Evolutionary conservation across 148 eudicot species (phyloP), one percentile per base, ranked within the genome.

Genomic region (Silene latifolia): DNA sequence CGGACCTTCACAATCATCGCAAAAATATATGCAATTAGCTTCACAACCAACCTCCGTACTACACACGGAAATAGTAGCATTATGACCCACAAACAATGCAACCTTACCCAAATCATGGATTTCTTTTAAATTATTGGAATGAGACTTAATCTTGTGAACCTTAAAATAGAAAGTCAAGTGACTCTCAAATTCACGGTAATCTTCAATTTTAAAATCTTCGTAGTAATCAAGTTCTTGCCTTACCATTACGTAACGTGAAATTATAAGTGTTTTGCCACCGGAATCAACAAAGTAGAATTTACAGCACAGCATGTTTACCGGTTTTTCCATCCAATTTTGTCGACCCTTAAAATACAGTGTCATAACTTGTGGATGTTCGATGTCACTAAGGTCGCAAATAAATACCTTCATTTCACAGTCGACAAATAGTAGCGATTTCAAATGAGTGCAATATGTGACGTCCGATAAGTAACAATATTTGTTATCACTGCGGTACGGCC

Each of bases 1-100:
- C 0, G 2, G n/a, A 13, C 5, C 15, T 29, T 9, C 3, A 29
- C 0, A 1, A 29, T 63, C 67, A 7, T 63, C 67, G 14, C 67
- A 63, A 13, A 27, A 63, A 29, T 63, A 63, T 63, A 63, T 63
- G n/a, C n/a, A n/a, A n/a, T n/a, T n/a, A n/a, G n/a, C n/a, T n/a
- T n/a, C n/a, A n/a, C n/a, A n/a, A n/a, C 67, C 67, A 13, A 15
- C 44, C 1, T 63, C 8, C 3, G 5, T 13, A 27, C 67, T 63
- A 29, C 67, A 4, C 44, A 27, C 67, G 0, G 7, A 0, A 1
- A 27, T 27, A 0, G 44, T 27, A 29, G 44, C 67, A 27, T 63
- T 63, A 29, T 63, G 15, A n/a, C 67, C 67, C 19, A 63, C 18
- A 63, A 63, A 63, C 67, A 63, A 27, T 29, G 44, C 39, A 63